A percentile compares a stretch with the other conserved stretches of the same genome.
phyloP scores from a whole-genome alignment of 129 eudicot species.

The Tagetes patula region DNA sequence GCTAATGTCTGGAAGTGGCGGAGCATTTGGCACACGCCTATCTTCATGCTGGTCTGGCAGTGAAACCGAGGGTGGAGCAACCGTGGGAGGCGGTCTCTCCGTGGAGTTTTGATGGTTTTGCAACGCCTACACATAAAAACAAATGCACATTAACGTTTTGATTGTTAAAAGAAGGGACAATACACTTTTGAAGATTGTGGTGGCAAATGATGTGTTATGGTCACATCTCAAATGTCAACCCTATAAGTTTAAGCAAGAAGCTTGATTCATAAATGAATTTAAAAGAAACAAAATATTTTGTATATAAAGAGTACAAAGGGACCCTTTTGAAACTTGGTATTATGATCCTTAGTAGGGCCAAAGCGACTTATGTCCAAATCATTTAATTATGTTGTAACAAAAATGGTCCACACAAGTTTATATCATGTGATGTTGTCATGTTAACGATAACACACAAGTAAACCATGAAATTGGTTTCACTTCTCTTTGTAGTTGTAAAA shows the following conservation, averaged over 20 bases:
- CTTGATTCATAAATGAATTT: too few species aligned
- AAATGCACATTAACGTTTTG: neutral
- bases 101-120: conserved; percentile 15
- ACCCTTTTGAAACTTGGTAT: neutral
- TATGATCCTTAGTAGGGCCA: neutral
- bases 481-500: neutral
- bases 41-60: conserved; percentile 27
- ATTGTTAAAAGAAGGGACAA: neutral
- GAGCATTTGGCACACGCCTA: conserved; percentile 30
- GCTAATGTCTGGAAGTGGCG: conserved; percentile 29
- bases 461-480: conserved; percentile 3
- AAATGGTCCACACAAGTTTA: conserved; percentile 5
- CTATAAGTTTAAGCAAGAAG: neutral
- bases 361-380: neutral
- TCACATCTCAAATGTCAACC: neutral
- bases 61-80: conserved; percentile 22
- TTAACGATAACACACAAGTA: conserved; percentile 7
- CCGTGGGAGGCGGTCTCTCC: conserved; percentile 29
- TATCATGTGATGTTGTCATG: conserved; percentile 14
- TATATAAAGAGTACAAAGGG: too few species aligned
- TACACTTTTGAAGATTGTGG: neutral
- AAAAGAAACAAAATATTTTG: too few species aligned
- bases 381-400: neutral
- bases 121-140: conserved; percentile 14
- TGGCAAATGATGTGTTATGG: neutral